A percentile compares a stretch with the other conserved stretches of the same genome.
These are phyloP conservation scores for Camelina hispida DNA, from an alignment of 345 rosid species.

Conservation along the genomic window DNA sequence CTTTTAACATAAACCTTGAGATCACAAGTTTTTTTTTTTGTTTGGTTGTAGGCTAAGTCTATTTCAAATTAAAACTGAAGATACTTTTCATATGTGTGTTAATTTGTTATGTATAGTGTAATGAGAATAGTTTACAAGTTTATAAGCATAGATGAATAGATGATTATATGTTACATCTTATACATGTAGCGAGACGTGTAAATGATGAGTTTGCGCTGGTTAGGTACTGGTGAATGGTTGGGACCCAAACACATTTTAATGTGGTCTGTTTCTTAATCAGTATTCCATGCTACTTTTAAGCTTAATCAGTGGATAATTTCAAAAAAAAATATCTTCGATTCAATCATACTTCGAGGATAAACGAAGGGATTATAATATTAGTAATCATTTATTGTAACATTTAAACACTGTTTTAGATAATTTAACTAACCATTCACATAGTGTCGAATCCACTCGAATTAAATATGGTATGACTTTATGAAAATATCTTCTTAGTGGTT, in stretches of 20 bases:
- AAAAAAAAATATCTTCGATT: constrained; percentile 27
- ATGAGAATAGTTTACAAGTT: neutral
- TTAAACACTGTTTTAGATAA: constrained; percentile 39
- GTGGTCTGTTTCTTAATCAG: constrained; percentile 32
- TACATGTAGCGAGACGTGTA: constrained; percentile 34
- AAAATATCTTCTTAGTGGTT: constrained; percentile 28
- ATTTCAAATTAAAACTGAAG: neutral
- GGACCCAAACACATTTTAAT: constrained; percentile 35
- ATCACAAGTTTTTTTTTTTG: neutral
- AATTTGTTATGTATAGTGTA: neutral
- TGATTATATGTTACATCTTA: neutral
- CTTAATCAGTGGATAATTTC: constrained; percentile 39
- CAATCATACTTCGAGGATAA: constrained; percentile 32
- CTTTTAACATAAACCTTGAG: neutral
- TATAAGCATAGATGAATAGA: constrained; percentile 17
- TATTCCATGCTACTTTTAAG: constrained; percentile 26
- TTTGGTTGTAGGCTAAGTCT: neutral
- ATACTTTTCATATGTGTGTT: no score
- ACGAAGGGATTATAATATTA: neutral
- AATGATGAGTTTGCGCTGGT: constrained; percentile 25
- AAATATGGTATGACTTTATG: constrained; percentile 26
- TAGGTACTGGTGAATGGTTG: constrained; percentile 27
- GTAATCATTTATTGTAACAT: constrained; percentile 23
- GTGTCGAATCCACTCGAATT: constrained; percentile 43
- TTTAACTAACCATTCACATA: constrained; percentile 18